Evolutionary conservation across 495 filamentous ascomycete species (phyloP).

Genomic region (Glonium stellatum): DNA sequence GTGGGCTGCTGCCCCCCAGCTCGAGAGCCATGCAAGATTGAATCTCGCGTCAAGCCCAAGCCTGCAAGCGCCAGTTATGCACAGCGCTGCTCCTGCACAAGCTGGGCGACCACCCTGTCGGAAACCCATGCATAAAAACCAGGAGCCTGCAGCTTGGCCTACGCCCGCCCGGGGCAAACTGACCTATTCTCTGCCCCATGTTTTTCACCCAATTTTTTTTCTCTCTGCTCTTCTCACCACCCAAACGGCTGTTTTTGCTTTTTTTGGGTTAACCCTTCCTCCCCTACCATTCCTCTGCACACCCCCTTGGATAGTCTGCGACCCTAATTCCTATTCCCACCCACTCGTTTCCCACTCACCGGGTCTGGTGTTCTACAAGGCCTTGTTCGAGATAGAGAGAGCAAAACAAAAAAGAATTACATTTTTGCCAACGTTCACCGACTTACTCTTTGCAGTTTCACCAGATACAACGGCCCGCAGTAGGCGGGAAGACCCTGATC

Average conservation of each 20-base stretch:
- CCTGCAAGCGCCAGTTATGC: slow-evolving; percentile 8
- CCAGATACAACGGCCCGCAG: slow-evolving; percentile 16
- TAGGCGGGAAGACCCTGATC: background rate
- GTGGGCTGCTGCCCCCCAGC: slow-evolving; percentile 1
- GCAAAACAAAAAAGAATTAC: too few species aligned
- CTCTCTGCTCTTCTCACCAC: background rate
- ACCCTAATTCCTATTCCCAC: too few species aligned
- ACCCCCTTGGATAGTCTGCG: too few species aligned
- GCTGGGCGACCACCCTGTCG: slow-evolving; percentile 4
- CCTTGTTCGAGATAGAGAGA: too few species aligned
- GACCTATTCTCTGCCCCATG: too few species aligned
- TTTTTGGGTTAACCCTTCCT: too few species aligned
- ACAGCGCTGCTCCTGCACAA: background rate
- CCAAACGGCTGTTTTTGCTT: too few species aligned
- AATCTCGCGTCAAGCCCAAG: slow-evolving; percentile 15
- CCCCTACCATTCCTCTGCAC: too few species aligned
- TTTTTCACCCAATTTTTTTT: background rate
- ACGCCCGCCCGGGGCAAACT: too few species aligned
- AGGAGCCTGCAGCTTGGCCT: too few species aligned
- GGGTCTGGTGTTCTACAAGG: background rate
- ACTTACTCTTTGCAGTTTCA: slow-evolving; percentile 20
- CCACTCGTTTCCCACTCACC: too few species aligned
- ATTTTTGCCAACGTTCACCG: background rate
- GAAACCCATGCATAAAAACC: background rate
- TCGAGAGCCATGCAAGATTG: slow-evolving; percentile 15